Conservation (phyloP, 257 asterid species). For the Jacaranda copaia region DNA sequence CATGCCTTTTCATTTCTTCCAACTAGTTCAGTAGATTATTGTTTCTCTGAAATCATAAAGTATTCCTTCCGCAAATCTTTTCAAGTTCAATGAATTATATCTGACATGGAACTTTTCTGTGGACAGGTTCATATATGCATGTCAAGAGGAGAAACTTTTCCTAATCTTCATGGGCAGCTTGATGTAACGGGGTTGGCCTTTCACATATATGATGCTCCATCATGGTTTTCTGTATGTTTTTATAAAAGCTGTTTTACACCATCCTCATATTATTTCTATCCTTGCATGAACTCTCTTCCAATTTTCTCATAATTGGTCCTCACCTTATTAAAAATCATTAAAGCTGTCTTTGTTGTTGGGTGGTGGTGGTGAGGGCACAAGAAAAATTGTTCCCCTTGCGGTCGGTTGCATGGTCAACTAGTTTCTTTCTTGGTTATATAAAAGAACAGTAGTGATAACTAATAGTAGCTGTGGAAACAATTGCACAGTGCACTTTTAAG, state of each 20-base stretch:
- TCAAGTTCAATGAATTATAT: slow-evolving; percentile 25
- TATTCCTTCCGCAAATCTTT: slow-evolving; percentile 11
- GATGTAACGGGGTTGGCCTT: slow-evolving; percentile 92
- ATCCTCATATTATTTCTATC: slow-evolving; percentile 22
- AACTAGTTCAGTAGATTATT: background rate
- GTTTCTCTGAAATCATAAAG: background rate
- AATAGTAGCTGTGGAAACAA: slow-evolving; percentile 6
- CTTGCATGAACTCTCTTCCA: slow-evolving; percentile 19
- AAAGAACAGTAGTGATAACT: background rate
- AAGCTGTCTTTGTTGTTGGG: background rate
- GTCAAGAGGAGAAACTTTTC: slow-evolving; percentile 94
- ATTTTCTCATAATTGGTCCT: slow-evolving; percentile 7
- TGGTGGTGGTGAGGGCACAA: slow-evolving; percentile 15
- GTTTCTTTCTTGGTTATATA: background rate
- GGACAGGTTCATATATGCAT: slow-evolving; percentile 97
- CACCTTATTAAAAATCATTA: slow-evolving; percentile 5
- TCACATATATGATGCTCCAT: slow-evolving; percentile 91
- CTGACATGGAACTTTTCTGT: slow-evolving; percentile 30
- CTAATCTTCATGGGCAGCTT: slow-evolving; percentile 98
- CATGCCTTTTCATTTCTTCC: slow-evolving; percentile 14
- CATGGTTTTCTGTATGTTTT: slow-evolving; percentile 79
- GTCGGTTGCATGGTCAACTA: slow-evolving; percentile 4
- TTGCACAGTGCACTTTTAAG: background rate
- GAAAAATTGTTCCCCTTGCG: slow-evolving; percentile 21
- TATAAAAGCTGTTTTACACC: slow-evolving; percentile 23